These are phyloP conservation scores for Fusarium caatingaense DNA, from an alignment of 2,329 filamentous ascomycete genomes.

Conservation along the genomic window DNA sequence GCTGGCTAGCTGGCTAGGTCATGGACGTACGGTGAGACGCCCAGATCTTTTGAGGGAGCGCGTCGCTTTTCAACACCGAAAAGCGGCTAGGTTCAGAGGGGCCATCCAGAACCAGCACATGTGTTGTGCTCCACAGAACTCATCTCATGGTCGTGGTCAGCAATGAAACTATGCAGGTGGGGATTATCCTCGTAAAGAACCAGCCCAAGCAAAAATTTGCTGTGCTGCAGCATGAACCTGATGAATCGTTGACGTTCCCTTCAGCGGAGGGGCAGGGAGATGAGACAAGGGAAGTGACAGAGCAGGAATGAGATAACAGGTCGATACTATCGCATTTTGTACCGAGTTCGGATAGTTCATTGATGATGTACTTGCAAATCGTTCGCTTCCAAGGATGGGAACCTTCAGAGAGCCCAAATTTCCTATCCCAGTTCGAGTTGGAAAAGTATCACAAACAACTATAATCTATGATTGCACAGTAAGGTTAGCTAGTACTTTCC, in stretches of 20 bases:
- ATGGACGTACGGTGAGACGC: slow-evolving; percentile 22
- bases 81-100: slow-evolving; percentile 1
- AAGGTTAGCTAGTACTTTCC: background rate
- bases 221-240: slow-evolving; percentile 9
- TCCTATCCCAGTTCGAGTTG: background rate
- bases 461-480: background rate
- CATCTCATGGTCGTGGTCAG: slow-evolving; percentile 35
- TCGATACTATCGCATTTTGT: slow-evolving; percentile 18
- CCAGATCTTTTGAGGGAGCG: slow-evolving; percentile 28
- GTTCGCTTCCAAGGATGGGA: background rate
- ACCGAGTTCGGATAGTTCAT: slow-evolving; percentile 7
- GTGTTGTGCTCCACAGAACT: slow-evolving; percentile 26
- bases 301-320: slow-evolving; percentile 7
- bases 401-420: background rate
- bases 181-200: slow-evolving; percentile 32
- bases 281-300: slow-evolving; percentile 24
- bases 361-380: slow-evolving; percentile 1
- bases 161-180: slow-evolving; percentile 35
- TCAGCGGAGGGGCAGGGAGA: slow-evolving; percentile 20
- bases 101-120: slow-evolving; percentile 5
- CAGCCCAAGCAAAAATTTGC: slow-evolving; percentile 15
- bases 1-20: slow-evolving; percentile 29
- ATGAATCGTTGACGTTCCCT: slow-evolving; percentile 11
- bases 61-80: slow-evolving; percentile 4
- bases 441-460: background rate